These are phyloP conservation scores for Pezicula radicicola DNA, from an alignment of 2,329 filamentous ascomycete species.

Conservation along the genomic window DNA sequence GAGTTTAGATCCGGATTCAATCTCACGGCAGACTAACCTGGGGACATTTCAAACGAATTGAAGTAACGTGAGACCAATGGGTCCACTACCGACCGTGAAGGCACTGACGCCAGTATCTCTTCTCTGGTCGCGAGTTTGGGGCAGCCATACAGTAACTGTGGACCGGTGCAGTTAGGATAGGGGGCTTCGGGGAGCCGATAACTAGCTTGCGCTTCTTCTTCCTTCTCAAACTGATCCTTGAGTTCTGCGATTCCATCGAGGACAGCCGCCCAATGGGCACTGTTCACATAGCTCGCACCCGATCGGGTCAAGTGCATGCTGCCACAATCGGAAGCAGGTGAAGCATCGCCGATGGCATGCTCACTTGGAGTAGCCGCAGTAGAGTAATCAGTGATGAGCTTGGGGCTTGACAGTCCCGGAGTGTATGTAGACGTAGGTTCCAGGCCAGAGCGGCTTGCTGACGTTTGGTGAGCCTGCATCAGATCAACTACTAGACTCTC, in stretches of 20 bases:
- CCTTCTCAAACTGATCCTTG: constrained; percentile 49
- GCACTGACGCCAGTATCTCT: constrained; percentile 44
- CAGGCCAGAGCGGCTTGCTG: too few species aligned
- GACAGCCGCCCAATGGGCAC: constrained; percentile 56
- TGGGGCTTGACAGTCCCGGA: too few species aligned
- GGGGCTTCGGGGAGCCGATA: too few species aligned
- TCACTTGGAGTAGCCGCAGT: too few species aligned
- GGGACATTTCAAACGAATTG: constrained; percentile 45
- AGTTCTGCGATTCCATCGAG: constrained; percentile 57
- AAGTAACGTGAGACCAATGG: constrained; percentile 51
- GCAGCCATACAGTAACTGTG: too few species aligned
- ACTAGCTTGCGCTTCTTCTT: background rate
- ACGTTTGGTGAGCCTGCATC: too few species aligned
- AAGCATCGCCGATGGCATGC: too few species aligned
- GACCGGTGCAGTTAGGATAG: too few species aligned
- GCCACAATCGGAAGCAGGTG: background rate
- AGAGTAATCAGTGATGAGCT: too few species aligned
- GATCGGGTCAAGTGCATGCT: constrained; percentile 2
- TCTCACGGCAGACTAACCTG: constrained; percentile 33
- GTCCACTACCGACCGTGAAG: constrained; percentile 42
- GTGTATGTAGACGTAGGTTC: too few species aligned
- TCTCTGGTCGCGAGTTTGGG: constrained; percentile 28
- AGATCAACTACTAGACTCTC: too few species aligned
- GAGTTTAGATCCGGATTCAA: background rate
- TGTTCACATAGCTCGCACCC: constrained; percentile 49